Evolutionary conservation across 805 yeast genomes (phyloP), one percentile per base, ranked within the genome.

Genomic region (Candida xyloterini): DNA sequence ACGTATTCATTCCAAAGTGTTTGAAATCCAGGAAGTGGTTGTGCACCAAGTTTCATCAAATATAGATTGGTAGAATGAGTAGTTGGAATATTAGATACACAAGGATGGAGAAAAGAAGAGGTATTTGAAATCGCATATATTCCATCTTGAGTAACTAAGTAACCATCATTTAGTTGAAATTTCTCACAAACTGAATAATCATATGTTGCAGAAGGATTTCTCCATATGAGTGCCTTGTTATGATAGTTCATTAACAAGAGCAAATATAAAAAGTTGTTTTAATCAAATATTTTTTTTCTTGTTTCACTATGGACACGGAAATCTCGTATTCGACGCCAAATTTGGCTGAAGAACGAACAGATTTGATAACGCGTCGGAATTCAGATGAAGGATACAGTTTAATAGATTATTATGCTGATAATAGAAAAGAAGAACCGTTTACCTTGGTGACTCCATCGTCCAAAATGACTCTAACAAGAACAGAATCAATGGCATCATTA

Each of bases 1-100:
- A 73, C 59, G 48, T 61, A 79, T 10, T 44, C 43, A 1, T 51
- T 15, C 90, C 90, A 84, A 18, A 78, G 72, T 2, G 51, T 40
- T 3, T 45, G 49, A 11, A 76, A 66, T 1, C 67, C 21, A 1
- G 83, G 83, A 5, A 77, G 59, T 1, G 66, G 44, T 0, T 43
- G 24, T 0, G 59, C 48, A 2, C 62, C 61, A 1, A 52, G 21
- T 3, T 51, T 18, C 7, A 13, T 7, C 23, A 51, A 28, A 4
- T 24, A 20, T 7, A 14, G 15, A 33, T 59, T 57, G 11, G 51
- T 47, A 5, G 60, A 23, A 21, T 44, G 47, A 18, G 54, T 38
- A 2, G 50, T 49, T 1, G 63, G 63, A 2, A 27, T 20, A 3
- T 42, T 50, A 18, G 29, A 25, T 22, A 43, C 42, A 31, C 63